Evolutionary conservation across 371 early-diverging fungal genomes (phyloP).

Genomic region (Coemansia sp.): DNA sequence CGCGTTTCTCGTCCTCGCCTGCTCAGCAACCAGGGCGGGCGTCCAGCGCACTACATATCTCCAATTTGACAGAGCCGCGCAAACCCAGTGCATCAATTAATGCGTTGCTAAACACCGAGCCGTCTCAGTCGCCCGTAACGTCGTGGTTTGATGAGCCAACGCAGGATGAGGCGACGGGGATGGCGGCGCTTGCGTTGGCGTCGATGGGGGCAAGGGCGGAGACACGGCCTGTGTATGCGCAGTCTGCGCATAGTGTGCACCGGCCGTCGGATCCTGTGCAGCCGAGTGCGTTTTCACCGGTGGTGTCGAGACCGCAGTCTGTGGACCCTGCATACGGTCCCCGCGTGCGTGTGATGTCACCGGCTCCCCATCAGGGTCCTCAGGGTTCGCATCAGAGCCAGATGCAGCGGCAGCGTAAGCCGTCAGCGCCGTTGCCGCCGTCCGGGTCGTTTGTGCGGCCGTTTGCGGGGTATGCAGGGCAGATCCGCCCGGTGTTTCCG

Average conservation of each 20-base stretch:
- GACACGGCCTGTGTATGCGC: constrained; percentile 3
- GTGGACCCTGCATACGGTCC: constrained; percentile 14
- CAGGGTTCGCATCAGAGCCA: background rate
- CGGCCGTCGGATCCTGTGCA: constrained; percentile 16
- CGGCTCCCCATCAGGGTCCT: background rate
- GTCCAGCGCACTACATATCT: constrained; percentile 13
- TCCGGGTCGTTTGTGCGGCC: background rate
- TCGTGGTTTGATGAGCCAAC: constrained; percentile 21
- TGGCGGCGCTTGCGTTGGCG: constrained; percentile 44
- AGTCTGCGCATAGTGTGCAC: background rate
- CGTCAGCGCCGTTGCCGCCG: constrained; percentile 21
- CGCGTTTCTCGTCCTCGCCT: constrained; percentile 36
- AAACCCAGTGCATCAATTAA: constrained; percentile 29
- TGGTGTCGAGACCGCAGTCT: constrained; percentile 32
- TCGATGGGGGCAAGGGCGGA: constrained; percentile 28
- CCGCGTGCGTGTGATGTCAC: background rate
- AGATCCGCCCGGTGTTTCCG: background rate
- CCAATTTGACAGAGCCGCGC: constrained; percentile 20
- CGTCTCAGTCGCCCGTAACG: constrained; percentile 1
- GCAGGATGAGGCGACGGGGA: constrained; percentile 40
- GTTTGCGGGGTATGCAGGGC: background rate
- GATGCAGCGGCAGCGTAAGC: constrained; percentile 24
- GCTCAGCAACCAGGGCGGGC: background rate
- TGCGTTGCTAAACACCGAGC: constrained; percentile 30
- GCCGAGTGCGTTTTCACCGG: constrained; percentile 26